These are phyloP conservation scores for Royoungia palumana DNA, from an alignment of 768 basidiomycete species.

Conservation along the genomic window DNA sequence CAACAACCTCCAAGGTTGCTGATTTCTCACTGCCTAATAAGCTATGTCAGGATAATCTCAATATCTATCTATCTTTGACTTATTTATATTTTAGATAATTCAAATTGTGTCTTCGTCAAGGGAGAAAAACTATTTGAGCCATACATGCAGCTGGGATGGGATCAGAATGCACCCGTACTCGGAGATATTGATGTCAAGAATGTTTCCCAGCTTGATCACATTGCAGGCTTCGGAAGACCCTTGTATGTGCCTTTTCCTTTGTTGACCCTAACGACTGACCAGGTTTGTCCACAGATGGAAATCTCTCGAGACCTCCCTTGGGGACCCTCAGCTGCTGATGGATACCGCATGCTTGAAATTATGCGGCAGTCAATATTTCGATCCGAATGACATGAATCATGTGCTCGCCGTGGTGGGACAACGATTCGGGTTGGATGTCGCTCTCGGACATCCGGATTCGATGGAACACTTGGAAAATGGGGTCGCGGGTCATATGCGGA, in stretches of 20 bases:
- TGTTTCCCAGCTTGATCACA: not conserved
- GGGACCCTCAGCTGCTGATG: not conserved
- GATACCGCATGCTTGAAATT: not conserved
- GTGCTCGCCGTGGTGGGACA: slow-evolving; percentile 3
- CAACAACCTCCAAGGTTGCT: not conserved
- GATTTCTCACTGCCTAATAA: not conserved
- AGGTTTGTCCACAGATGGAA: too few species aligned
- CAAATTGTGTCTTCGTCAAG: too few species aligned
- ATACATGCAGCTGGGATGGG: not conserved
- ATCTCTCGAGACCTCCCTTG: too few species aligned
- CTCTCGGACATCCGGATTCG: not conserved
- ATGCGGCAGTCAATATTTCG: not conserved
- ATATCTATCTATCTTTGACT: not conserved
- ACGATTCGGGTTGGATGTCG: slow-evolving; percentile 3
- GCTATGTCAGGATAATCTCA: not conserved
- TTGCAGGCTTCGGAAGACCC: slow-evolving; percentile 1
- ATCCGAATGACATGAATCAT: not conserved
- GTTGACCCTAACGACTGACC: not conserved
- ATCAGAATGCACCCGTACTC: not conserved
- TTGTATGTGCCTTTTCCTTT: not conserved
- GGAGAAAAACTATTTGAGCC: not conserved
- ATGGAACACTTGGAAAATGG: not conserved
- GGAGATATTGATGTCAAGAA: not conserved
- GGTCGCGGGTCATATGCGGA: slow-evolving; percentile 6
- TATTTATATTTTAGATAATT: not conserved